Evolutionary conservation across 225 moss, liverwort and hornwort species (phyloP).

Genomic region (Marchantia paleacea): DNA sequence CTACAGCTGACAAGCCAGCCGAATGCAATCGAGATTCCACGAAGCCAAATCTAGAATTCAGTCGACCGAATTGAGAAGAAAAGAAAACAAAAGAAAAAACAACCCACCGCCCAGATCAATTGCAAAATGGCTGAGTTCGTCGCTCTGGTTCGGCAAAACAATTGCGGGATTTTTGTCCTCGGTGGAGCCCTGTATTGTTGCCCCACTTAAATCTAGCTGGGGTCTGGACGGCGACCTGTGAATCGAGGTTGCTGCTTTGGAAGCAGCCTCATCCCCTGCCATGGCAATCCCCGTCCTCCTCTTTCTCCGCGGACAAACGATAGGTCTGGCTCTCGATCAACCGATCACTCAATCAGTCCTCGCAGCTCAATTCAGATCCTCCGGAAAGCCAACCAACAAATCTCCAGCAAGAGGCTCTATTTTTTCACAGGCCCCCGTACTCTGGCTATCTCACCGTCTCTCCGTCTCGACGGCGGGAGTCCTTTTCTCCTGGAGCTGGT

Average conservation of each 20-base stretch:
- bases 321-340: too few relatives aligned
- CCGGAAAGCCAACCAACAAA: too few relatives aligned
- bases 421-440: too few relatives aligned
- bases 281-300: background rate
- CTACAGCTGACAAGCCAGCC: background rate
- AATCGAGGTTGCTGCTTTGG: constrained; percentile 25
- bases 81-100: background rate
- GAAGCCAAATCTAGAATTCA: background rate
- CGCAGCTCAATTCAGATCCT: too few relatives aligned
- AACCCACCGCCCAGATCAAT: constrained; percentile 70
- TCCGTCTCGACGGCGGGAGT: too few relatives aligned
- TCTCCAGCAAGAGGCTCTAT: too few relatives aligned
- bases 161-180: constrained; percentile 91
- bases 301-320: background rate
- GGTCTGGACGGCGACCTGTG: constrained; percentile 60
- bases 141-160: constrained; percentile 88
- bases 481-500: too few relatives aligned
- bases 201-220: constrained; percentile 78
- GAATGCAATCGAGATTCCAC: background rate
- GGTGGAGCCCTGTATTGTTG: constrained; percentile 79
- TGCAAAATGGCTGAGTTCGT: constrained; percentile 94
- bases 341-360: too few relatives aligned
- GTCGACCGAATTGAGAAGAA: background rate
- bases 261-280: constrained; percentile 22
- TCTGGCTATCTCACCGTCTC: too few relatives aligned